Base-by-base conservation (phyloP, 2,329 filamentous ascomycete genomes). In the Penicillium brevicompactum region DNA sequence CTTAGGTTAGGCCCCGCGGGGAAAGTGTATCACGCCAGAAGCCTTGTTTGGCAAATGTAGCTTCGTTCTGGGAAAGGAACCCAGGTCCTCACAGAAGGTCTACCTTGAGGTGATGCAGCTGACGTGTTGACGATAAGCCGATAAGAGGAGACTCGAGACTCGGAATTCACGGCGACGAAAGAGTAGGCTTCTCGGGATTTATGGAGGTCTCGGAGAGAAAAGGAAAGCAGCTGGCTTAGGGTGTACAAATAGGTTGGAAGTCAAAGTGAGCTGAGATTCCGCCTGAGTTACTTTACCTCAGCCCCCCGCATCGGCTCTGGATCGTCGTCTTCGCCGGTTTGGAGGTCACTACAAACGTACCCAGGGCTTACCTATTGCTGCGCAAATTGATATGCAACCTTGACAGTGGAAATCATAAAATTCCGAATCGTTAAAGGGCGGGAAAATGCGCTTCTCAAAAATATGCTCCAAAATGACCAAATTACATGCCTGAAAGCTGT, bases 361-460 rank as follows among this genome's bases (percentile, higher is more conserved):
- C 22, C 32, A 16, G 42, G 46, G 32, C 21, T 40, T 22, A 41
- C 16, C 22, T 51, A 27, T 21, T 46, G 7, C n/a, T 13, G 8
- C 14, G 10, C 27, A 14, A 13, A 4, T 21, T 4, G 8, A n/a
- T 21, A 9, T 18, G 11, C n/a, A 46, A 13, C 3, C 14, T 37
- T 14, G 6, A 14, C 5, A n/a, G 16, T 38, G 31, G 31, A 18
- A 55, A 51, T 34, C 27, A 56, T 53, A 43, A 46, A 56, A n/a
- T 53, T 46, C 49, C 46, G 21, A 49, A 53, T 49, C 49, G 57
- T 53, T 65, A 40, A 64, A 65, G 8, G 24, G 24, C 62, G 49
- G 34, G 48, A 56, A 51, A 52, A 59, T 58, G 56, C 56, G 55
- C 60, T 65, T 59, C 55, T 51, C 53, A 56, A 63, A 63, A 59